Percentiles rank a stretch among this genome's conserved stretches.
phyloP scores from a whole-genome alignment of 2,329 filamentous ascomycete genomes.

The Hypoxylon sp. region DNA sequence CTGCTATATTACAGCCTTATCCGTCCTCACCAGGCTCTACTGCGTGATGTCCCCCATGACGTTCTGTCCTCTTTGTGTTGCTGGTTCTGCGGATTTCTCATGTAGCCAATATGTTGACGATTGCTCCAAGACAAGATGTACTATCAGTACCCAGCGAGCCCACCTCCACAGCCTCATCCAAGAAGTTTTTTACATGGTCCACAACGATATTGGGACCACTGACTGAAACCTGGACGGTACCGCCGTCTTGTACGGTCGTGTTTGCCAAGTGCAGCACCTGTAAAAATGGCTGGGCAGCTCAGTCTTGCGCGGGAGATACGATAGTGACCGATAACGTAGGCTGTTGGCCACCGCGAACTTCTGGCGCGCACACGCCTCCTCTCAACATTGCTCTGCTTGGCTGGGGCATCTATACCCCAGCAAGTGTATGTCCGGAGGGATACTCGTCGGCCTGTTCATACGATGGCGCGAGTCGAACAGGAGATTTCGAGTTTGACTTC shows the following conservation, averaged over 20 bases:
- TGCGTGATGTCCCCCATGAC: too few species aligned
- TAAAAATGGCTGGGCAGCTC: conserved; percentile 2
- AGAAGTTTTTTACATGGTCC: neutral
- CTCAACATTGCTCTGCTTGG: neutral
- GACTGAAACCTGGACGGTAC: conserved; percentile 11
- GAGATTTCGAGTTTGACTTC: conserved; percentile 15
- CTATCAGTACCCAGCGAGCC: too few species aligned
- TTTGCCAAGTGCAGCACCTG: conserved; percentile 10
- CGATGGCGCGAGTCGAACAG: neutral
- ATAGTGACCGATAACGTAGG: conserved; percentile 1
- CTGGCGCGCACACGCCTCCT: neutral
- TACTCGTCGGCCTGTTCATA: conserved; percentile 20
- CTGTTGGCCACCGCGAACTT: conserved; percentile 12
- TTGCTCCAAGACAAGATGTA: too few species aligned
- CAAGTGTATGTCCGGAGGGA: conserved; percentile 15
- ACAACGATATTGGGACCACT: conserved; percentile 13
- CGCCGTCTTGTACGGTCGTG: conserved; percentile 1
- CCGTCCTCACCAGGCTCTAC: too few species aligned
- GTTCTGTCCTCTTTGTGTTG: too few species aligned
- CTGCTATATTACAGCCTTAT: too few species aligned
- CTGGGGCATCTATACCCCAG: conserved; percentile 19
- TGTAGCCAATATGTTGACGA: too few species aligned
- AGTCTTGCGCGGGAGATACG: neutral
- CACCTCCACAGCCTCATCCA: neutral
- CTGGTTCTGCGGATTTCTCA: too few species aligned